Evolutionary conservation across 306 rosid species (phyloP).

Genomic region (Sphenostylis stenocarpa): DNA sequence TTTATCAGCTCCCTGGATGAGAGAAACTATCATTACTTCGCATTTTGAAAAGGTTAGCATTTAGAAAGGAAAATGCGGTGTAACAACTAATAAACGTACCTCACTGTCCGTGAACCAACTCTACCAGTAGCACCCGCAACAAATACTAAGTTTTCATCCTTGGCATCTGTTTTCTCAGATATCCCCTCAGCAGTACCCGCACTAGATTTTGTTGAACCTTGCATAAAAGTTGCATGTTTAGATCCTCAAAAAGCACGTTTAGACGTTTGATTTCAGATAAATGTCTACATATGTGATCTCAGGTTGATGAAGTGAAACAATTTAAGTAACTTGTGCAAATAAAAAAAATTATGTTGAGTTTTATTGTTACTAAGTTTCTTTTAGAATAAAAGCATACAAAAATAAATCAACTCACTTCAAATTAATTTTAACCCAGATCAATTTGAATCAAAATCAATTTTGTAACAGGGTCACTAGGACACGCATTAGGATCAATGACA

Average conservation of each 20-base stretch:
- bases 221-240: not conserved
- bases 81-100: conserved; percentile 48
- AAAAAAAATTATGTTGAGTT: not conserved
- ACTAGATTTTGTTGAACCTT: conserved; percentile 53
- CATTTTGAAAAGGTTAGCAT: conserved; percentile 9
- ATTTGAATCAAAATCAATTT: too few relatives aligned
- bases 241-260: not conserved
- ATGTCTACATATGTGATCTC: not conserved
- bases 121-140: conserved; percentile 98
- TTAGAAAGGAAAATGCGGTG: not conserved
- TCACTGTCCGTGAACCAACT: conserved; percentile 95
- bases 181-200: conserved; percentile 39
- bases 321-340: not conserved
- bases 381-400: not conserved
- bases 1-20: conserved; percentile 89
- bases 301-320: not conserved
- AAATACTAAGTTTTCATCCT: conserved; percentile 78
- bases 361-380: not conserved
- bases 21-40: conserved; percentile 18
- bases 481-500: conserved; percentile 22
- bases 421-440: not conserved
- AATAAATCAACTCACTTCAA: not conserved
- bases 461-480: not conserved
- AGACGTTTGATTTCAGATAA: not conserved
- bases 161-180: conserved; percentile 47